phyloP scores from a whole-genome alignment of 2,329 filamentous ascomycete species.

The Pezicula radicicola region DNA sequence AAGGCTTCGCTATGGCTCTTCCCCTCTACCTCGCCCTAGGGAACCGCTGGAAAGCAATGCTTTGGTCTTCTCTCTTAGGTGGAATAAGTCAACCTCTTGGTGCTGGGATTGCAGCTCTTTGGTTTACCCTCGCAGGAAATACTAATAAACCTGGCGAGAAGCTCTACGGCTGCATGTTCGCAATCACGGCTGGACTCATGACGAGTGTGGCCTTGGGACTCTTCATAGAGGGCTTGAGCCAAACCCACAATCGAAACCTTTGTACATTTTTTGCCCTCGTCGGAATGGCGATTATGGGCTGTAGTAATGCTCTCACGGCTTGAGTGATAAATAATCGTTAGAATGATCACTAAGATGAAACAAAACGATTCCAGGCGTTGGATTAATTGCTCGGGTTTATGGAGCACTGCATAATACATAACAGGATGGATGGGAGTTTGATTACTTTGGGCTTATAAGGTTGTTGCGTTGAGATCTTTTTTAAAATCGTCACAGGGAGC shows the following conservation, averaged over 20 bases:
- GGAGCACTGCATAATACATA: no score
- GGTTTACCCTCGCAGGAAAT: conserved; percentile 71
- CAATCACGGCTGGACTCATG: conserved; percentile 91
- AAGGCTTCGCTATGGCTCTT: conserved; percentile 91
- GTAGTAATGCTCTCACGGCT: conserved; percentile 82
- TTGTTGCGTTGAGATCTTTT: no score
- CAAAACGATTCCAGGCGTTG: no score
- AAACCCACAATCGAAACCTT: conserved; percentile 76
- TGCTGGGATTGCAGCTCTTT: conserved; percentile 77
- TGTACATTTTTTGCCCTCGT: conserved; percentile 79
- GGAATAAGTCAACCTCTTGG: conserved; percentile 86
- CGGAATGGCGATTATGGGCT: conserved; percentile 82
- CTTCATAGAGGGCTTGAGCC: conserved; percentile 78
- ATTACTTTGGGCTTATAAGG: no score
- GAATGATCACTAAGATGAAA: background rate
- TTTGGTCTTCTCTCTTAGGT: conserved; percentile 79
- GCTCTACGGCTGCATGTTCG: conserved; percentile 82
- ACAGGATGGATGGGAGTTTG: no score
- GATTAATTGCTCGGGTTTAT: no score
- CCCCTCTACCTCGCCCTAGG: conserved; percentile 89
- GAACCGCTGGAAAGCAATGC: conserved; percentile 76
- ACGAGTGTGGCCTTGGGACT: conserved; percentile 86
- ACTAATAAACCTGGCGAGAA: conserved; percentile 49
- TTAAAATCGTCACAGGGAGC: no score
- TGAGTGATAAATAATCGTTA: conserved; percentile 10